Evolutionary conservation across 73 alveolate genomes (phyloP), one percentile per base, ranked within the genome.

Genomic region (Uronychia binucleata): DNA sequence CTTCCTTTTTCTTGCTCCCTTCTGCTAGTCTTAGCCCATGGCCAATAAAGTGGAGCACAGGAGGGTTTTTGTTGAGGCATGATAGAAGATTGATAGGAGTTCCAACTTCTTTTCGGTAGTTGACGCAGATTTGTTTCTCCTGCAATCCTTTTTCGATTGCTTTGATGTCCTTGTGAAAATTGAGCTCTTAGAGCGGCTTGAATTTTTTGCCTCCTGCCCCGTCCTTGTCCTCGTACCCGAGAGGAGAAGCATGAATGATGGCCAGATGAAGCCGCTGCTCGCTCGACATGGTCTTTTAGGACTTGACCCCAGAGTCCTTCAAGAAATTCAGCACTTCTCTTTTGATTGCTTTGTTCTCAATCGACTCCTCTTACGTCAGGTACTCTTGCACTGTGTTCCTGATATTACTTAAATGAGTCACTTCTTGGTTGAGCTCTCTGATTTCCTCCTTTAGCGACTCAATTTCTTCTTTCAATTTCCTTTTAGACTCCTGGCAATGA

Each of bases 191-290:
- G 8, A 67, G 30, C 1, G 58, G 77, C 31, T 82, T 82, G 57
- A 82, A 82, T 82, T 30, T 75, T 26, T 82, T 82, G 1, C 77
- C 59, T 27, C 89, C 89, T 1, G 26, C 28, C n/a, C 80, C 80
- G 33, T 82, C 89, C 0, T 58, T 35, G 1, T 25, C 77, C 33
- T 82, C 80, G 28, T 74, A 82, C 28, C 89, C 89, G 33, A 82
- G 57, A n/a, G 89, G 89, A 82, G 89, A 82, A 0, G 89, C 82
- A 33, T 82, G 77, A 1, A 82, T 59, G 0, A 82, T 83, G 0
- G 89, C 83, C 0, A 82, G 77, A 80, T 82, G 89, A 31, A 57
- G 83, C 33, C 77, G 30, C 0, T 82, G 82, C n/a, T 67, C 83
- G 26, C 74, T 33, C 67, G 5, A 19, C 5, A 46, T 11, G 19